phyloP scores from a whole-genome alignment of 1,284 basidiomycete species.

The Ustilago sp. region DNA sequence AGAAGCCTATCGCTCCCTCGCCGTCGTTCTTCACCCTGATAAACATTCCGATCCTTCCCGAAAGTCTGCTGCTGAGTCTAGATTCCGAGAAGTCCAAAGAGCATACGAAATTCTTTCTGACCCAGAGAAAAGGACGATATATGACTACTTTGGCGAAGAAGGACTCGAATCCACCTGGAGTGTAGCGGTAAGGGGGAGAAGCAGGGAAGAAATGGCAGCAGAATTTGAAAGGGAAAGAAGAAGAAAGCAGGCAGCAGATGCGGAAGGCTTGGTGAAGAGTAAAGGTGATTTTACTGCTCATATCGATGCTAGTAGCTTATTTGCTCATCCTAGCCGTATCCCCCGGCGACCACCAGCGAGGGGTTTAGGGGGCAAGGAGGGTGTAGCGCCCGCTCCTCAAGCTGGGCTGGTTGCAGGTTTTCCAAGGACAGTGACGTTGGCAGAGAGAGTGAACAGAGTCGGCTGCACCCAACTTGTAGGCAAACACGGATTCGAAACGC shows the following conservation, averaged over 20 bases:
- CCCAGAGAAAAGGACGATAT: constrained; percentile 80
- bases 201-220: constrained; percentile 74
- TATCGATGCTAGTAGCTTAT: constrained; percentile 65
- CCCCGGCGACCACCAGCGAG: constrained; percentile 75
- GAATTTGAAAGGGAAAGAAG: constrained; percentile 72
- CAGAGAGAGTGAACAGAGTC: constrained; percentile 51
- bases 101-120: constrained; percentile 81
- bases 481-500: constrained; percentile 66
- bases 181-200: constrained; percentile 71
- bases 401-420: constrained; percentile 81
- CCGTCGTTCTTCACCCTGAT: constrained; percentile 86
- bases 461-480: constrained; percentile 60
- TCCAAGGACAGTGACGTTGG: constrained; percentile 22
- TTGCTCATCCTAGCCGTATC: constrained; percentile 77
- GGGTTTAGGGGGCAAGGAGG: constrained; percentile 76
- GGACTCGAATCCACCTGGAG: constrained; percentile 73
- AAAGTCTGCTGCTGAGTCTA: constrained; percentile 76
- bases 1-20: constrained; percentile 78
- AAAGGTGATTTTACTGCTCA: constrained; percentile 71
- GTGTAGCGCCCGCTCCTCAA: not conserved
- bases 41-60: constrained; percentile 77
- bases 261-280: constrained; percentile 73
- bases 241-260: constrained; percentile 72
- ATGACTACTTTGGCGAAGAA: constrained; percentile 79
- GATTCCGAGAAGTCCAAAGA: constrained; percentile 81